A percentile compares a stretch with the other conserved stretches of the same genome.
Evolutionary conservation across 768 basidiomycete species (phyloP).

Genomic region (Tricholoma sp.): DNA sequence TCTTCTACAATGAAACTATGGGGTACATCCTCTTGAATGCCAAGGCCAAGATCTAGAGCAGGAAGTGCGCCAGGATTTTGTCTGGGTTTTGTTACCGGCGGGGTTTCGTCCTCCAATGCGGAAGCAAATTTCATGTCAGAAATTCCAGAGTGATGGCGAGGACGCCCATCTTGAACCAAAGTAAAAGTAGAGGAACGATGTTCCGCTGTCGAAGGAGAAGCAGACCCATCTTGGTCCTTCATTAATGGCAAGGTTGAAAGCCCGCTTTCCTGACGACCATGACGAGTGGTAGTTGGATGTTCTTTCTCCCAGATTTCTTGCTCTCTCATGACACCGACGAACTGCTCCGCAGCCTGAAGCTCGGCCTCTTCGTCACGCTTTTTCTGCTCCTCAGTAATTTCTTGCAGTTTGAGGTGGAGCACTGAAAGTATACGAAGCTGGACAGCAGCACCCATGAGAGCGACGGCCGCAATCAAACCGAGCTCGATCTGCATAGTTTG

Average conservation of each 20-base stretch:
- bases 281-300: slow-evolving; percentile 60
- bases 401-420: slow-evolving; percentile 71
- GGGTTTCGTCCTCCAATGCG: slow-evolving; percentile 56
- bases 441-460: slow-evolving; percentile 83
- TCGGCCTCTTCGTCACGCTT: slow-evolving; percentile 74
- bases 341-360: slow-evolving; percentile 62
- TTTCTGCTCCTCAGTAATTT: slow-evolving; percentile 72
- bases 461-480: slow-evolving; percentile 78
- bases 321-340: slow-evolving; percentile 61
- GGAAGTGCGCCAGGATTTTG: slow-evolving; percentile 61
- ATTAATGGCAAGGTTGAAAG: slow-evolving; percentile 61
- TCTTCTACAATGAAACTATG: slow-evolving; percentile 57
- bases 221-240: slow-evolving; percentile 51
- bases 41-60: slow-evolving; percentile 67
- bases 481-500: slow-evolving; percentile 94
- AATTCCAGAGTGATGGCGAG: slow-evolving; percentile 58
- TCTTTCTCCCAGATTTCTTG: slow-evolving; percentile 84
- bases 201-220: slow-evolving; percentile 43
- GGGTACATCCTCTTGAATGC: slow-evolving; percentile 73
- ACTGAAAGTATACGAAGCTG: slow-evolving; percentile 83
- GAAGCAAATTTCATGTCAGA: slow-evolving; percentile 71
- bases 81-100: slow-evolving; percentile 40
- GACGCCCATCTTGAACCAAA: slow-evolving; percentile 45
- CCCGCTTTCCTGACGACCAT: slow-evolving; percentile 59
- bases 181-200: slow-evolving; percentile 48